phyloP scores from a whole-genome alignment of 495 filamentous ascomycete genomes.

The Lentithecium fluviatile region DNA sequence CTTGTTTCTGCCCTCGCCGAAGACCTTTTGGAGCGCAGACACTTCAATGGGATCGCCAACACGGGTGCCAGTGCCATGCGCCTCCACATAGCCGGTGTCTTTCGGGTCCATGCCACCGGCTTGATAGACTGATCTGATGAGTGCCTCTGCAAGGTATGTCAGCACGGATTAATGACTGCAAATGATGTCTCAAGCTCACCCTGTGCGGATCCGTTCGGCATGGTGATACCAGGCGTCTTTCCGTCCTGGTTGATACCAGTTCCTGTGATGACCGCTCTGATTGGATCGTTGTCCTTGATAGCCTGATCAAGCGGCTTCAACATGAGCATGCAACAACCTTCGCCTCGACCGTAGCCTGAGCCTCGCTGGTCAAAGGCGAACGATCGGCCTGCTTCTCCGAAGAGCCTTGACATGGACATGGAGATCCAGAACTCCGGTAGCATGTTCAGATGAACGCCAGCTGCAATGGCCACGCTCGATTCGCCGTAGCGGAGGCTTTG shows the following conservation, averaged over 20 bases:
- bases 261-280: conserved; percentile 49
- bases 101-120: conserved; percentile 9
- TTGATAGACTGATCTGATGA: conserved; percentile 19
- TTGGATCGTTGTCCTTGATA: conserved; percentile 46
- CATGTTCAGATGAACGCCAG: conserved; percentile 11
- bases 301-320: conserved; percentile 48
- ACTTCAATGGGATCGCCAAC: conserved; percentile 29
- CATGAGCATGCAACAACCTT: conserved; percentile 36
- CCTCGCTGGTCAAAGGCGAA: conserved; percentile 19
- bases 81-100: conserved; percentile 19
- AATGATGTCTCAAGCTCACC: background rate
- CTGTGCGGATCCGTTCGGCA: conserved; percentile 19
- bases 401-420: conserved; percentile 8
- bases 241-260: conserved; percentile 40
- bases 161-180: background rate
- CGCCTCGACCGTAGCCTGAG: conserved; percentile 23
- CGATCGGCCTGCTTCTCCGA: conserved; percentile 17
- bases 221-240: conserved; percentile 19
- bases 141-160: background rate
- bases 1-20: conserved; percentile 3
- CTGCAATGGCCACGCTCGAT: conserved; percentile 15
- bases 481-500: conserved; percentile 15
- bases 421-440: conserved; percentile 4
- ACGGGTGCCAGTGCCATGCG: conserved; percentile 25
- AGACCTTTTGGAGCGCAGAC: conserved; percentile 17